Evolutionary conservation across 495 filamentous ascomycete species (phyloP), one percentile per base, ranked within the genome.

Genomic region (Aspergillus diversus): DNA sequence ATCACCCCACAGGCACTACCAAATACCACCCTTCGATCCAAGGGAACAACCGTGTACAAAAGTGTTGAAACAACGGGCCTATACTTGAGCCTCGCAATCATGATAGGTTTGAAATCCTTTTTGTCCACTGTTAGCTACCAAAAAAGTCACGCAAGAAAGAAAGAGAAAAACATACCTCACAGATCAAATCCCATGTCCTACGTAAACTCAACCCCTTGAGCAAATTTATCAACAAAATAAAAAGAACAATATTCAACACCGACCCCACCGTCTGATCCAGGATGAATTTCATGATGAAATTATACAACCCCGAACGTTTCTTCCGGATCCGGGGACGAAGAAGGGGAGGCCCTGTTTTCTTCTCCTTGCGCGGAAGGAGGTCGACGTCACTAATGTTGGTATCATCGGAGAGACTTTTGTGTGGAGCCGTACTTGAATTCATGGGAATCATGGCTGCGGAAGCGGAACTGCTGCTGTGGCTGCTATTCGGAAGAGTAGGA

Each of bases 181-280:
- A 21, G 63, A 72, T 74, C 65, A 70, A 69, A 66, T 67, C 72
- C 75, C 74, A 72, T 21, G 71, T 39, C 58, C 64, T 55, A 1
- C 11, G 15, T 48, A 70, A 17, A 47, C 55, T 54, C 63, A 61
- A 66, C 46, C 83, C 83, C 66, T 81, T 84, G 4, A 89, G 66
- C 12, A 82, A 58, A 63, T 83, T 80, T 63, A 89, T 86, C 39
- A 81, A 73, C 17, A 80, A 79, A 15, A 90, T 83, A 75, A 96
- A 97, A 32, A 91, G 65, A 5, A 90, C 72, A 6, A 91, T 96
- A 72, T 99, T 99, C 60, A 90, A 68, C 11, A 85, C 81, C 5
- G 88, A 89, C 11, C 89, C 90, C 12, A 93, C 56, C 0, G 89
- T 91, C 74, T 96, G 92, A 71, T 99, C 95, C 3, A 97, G 80